These are phyloP conservation scores for Neonectria sp. DNA, from an alignment of 2,329 filamentous ascomycete species.

Conservation along the genomic window DNA sequence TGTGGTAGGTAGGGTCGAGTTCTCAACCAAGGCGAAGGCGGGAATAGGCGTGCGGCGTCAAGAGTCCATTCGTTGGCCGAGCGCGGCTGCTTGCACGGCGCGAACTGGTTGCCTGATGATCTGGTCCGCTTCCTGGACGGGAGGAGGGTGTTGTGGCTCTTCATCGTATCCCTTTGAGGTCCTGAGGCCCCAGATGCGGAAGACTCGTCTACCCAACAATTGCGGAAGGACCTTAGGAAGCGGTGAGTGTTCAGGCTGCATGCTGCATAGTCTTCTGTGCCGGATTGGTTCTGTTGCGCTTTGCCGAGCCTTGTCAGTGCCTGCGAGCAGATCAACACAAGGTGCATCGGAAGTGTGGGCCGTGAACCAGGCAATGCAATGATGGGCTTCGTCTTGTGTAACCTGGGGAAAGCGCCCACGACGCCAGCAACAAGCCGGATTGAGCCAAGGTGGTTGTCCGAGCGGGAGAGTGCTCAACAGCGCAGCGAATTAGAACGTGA, in stretches of 20 bases:
- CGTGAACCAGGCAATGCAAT: conserved; percentile 4
- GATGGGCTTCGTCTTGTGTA: conserved; percentile 17
- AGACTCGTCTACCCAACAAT: neutral
- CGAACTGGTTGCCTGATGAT: conserved; percentile 19
- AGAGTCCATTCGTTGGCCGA: conserved; percentile 8
- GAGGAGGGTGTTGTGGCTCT: neutral
- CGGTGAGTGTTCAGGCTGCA: conserved; percentile 6
- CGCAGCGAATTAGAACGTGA: neutral
- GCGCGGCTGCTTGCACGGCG: neutral
- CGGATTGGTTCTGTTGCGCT: neutral
- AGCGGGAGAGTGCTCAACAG: neutral
- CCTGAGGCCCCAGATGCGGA: neutral
- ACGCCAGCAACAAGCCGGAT: conserved; percentile 6
- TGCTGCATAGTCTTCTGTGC: neutral
- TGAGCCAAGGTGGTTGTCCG: neutral
- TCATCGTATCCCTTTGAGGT: neutral
- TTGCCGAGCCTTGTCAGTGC: conserved; percentile 2
- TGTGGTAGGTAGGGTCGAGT: neutral
- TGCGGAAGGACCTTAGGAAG: neutral
- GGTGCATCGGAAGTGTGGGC: conserved; percentile 14
- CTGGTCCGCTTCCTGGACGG: conserved; percentile 2
- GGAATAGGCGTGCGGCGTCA: conserved; percentile 4
- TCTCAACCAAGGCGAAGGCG: neutral
- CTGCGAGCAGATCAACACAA: conserved; percentile 17
- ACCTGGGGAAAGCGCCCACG: conserved; percentile 3